Conservation (phyloP, 805 yeast species). For the Sugiyamaella valdiviana region DNA sequence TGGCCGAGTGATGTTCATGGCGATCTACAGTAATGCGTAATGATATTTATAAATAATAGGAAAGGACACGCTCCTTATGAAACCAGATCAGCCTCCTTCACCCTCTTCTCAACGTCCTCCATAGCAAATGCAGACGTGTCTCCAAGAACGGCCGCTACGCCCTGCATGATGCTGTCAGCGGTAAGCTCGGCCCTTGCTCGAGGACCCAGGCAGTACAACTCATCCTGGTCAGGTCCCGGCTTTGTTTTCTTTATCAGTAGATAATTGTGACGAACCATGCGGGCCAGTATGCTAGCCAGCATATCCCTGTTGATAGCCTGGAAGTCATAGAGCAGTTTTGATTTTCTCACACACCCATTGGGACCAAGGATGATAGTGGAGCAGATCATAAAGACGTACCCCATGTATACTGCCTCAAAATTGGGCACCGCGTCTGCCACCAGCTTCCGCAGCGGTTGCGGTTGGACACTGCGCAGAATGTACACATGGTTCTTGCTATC, state of each 20-base stretch:
- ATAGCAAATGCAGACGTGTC: not conserved
- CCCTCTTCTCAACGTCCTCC: not conserved
- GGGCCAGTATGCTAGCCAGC: not conserved
- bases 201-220: constrained; percentile 8
- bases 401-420: constrained; percentile 5
- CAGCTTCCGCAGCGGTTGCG: not conserved
- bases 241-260: constrained; percentile 4
- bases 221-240: not conserved
- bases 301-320: not conserved
- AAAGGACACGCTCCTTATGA: not conserved
- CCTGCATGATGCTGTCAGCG: constrained; percentile 3
- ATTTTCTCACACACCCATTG: constrained; percentile 5
- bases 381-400: constrained; percentile 5
- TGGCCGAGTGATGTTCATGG: not conserved
- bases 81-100: not conserved
- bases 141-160: constrained; percentile 6
- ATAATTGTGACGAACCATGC: constrained; percentile 7
- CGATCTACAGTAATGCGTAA: not conserved
- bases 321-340: not conserved
- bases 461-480: constrained; percentile 1
- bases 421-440: not conserved
- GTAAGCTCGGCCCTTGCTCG: constrained; percentile 9
- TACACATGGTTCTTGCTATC: not conserved
- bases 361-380: constrained; percentile 5
- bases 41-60: not conserved